phyloP scores from a whole-genome alignment of 441 rosid genomes.

The Arabidopsis lyrata region DNA sequence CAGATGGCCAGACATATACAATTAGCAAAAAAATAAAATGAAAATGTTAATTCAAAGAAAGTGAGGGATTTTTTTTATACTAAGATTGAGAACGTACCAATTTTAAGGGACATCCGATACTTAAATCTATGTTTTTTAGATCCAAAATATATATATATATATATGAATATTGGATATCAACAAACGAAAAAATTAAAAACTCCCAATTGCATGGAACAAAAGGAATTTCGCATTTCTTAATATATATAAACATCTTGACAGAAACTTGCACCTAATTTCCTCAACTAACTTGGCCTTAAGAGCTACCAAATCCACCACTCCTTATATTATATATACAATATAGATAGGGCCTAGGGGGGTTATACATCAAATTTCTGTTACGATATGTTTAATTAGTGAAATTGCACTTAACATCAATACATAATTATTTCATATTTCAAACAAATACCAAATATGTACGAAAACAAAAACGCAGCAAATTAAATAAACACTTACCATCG shows the following conservation, averaged over 20 bases:
- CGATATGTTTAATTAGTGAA: background rate
- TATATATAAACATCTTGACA: constrained; percentile 11
- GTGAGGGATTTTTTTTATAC: background rate
- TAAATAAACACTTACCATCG: background rate
- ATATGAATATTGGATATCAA: background rate
- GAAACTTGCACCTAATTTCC: constrained; percentile 37
- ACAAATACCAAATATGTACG: background rate
- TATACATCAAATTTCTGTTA: constrained; percentile 2
- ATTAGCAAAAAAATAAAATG: too few species aligned
- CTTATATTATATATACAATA: background rate
- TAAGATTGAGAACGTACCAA: background rate
- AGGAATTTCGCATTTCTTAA: constrained; percentile 3
- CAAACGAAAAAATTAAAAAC: background rate
- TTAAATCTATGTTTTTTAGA: too few species aligned
- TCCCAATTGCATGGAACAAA: background rate
- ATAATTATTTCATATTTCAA: background rate
- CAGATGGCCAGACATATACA: background rate
- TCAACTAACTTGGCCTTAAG: constrained; percentile 33
- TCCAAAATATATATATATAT: background rate
- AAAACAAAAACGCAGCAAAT: background rate
- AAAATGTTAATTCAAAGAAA: background rate
- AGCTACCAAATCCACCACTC: constrained; percentile 32
- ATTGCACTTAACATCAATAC: background rate
- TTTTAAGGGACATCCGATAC: background rate
- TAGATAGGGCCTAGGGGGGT: background rate